Evolutionary conservation across 139 green algal species (phyloP), one percentile per base, ranked within the genome.

Genomic region (Medakamo hakoo): DNA sequence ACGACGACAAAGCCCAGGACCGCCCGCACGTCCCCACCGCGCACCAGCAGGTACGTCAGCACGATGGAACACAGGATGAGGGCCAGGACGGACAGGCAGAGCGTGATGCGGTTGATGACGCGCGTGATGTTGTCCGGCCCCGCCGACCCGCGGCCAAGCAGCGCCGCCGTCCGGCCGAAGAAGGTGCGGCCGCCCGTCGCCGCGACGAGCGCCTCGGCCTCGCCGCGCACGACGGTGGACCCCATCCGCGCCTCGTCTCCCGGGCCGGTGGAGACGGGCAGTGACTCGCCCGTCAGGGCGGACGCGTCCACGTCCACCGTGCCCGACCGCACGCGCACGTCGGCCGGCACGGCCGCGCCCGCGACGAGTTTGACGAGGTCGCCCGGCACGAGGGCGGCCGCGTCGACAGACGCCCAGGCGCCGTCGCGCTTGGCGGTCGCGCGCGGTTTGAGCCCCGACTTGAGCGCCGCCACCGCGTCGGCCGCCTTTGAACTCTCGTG

Each of bases 11-110:
- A 93, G 30, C 68, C 66, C 16, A 92, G 68, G 2, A 82, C 76
- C 49, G 83, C 63, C 55, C 69, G 73, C 69, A 88, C 70, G 23
- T 32, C 28, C 61, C 76, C 67, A 65, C 49, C 49, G 25, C 66
- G 63, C 30, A 63, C 28, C 60, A 86, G 69, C 61, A 91, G 68
- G 75, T 85, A 87, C 28, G 74, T 69, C 57, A 91, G 73, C 27
- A 96, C 86, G 30, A 95, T 80, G 67, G 95, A 83, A 25, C 93
- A 86, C 26, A 95, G 79, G 69, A 92, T 82, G 74, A 92, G 94
- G 64, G 74, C 84, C 55, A 93, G 27, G 3, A 80, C 57, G 83
- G 82, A 91, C 2, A 90, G 49, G 22, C 67, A 69, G 24, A 95
- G 92, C 52, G 78, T 88, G 64, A 89, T 40, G 22, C 77, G 80